Evolutionary conservation across 495 filamentous ascomycete genomes (phyloP).

Genomic region (Penicillium manginii): DNA sequence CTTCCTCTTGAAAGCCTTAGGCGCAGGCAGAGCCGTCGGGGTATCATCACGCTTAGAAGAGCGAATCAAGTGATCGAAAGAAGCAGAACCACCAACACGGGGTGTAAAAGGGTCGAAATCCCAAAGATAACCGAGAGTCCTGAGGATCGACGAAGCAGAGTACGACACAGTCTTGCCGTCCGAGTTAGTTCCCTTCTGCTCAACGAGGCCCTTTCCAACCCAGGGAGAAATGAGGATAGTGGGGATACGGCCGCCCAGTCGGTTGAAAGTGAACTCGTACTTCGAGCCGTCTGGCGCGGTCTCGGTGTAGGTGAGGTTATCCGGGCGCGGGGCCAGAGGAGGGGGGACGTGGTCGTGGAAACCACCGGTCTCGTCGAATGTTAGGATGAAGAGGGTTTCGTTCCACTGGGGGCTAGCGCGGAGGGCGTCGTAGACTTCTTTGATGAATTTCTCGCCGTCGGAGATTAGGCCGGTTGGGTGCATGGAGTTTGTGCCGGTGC

Average conservation of each 20-base stretch:
- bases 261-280: slow-evolving; percentile 51
- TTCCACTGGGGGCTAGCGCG: slow-evolving; percentile 50
- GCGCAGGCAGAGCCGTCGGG: slow-evolving; percentile 23
- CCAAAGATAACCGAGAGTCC: slow-evolving; percentile 49
- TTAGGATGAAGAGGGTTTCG: slow-evolving; percentile 51
- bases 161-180: slow-evolving; percentile 39
- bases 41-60: slow-evolving; percentile 25
- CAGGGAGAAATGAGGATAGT: slow-evolving; percentile 56
- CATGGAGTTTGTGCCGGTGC: slow-evolving; percentile 47
- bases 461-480: slow-evolving; percentile 51
- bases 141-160: slow-evolving; percentile 43
- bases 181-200: slow-evolving; percentile 47
- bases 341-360: slow-evolving; percentile 56
- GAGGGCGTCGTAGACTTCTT: slow-evolving; percentile 53
- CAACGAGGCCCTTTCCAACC: slow-evolving; percentile 45
- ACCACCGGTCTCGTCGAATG: slow-evolving; percentile 55
- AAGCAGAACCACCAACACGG: slow-evolving; percentile 40
- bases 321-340: slow-evolving; percentile 42
- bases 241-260: slow-evolving; percentile 52
- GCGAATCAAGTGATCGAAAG: slow-evolving; percentile 47
- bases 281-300: slow-evolving; percentile 40
- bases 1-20: slow-evolving; percentile 17
- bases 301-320: slow-evolving; percentile 50
- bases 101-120: slow-evolving; percentile 49
- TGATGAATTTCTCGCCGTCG: slow-evolving; percentile 52